These are phyloP conservation scores for Penicillium malachiteum DNA, from an alignment of 495 filamentous ascomycete species.

Conservation along the genomic window DNA sequence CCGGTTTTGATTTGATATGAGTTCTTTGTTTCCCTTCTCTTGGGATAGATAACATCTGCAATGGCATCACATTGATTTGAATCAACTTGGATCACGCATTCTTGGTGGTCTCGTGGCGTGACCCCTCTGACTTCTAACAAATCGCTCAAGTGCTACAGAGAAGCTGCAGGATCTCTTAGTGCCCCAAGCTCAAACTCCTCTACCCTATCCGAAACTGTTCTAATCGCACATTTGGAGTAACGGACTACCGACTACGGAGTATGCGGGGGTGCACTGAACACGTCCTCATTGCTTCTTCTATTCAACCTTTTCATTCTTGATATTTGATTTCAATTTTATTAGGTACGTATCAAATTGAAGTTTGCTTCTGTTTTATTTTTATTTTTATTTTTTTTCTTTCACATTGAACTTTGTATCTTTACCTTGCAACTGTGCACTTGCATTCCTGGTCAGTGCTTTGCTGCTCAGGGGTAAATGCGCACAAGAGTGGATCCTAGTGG, in stretches of 20 bases:
- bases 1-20: too few species aligned
- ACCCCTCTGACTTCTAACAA: neutral
- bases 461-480: slow-evolving; percentile 27
- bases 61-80: neutral
- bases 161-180: neutral
- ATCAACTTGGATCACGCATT: neutral
- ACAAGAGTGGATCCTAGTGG: slow-evolving; percentile 20
- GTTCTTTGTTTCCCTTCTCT: too few species aligned
- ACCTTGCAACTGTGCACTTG: neutral
- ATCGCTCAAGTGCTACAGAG: neutral
- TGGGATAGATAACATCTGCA: neutral
- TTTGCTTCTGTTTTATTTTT: neutral
- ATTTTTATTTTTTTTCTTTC: slow-evolving; percentile 5
- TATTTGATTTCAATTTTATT: too few species aligned
- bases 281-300: slow-evolving; percentile 13
- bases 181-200: slow-evolving; percentile 12
- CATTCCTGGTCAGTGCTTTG: slow-evolving; percentile 23
- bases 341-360: too few species aligned
- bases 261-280: slow-evolving; percentile 19
- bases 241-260: too few species aligned
- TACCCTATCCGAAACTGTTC: neutral
- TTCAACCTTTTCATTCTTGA: too few species aligned
- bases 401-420: neutral
- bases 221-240: neutral
- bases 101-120: too few species aligned